Evolutionary conservation across 805 yeast genomes (phyloP), one percentile per base, ranked within the genome.

Genomic region (Metschnikowia kunwiensis): DNA sequence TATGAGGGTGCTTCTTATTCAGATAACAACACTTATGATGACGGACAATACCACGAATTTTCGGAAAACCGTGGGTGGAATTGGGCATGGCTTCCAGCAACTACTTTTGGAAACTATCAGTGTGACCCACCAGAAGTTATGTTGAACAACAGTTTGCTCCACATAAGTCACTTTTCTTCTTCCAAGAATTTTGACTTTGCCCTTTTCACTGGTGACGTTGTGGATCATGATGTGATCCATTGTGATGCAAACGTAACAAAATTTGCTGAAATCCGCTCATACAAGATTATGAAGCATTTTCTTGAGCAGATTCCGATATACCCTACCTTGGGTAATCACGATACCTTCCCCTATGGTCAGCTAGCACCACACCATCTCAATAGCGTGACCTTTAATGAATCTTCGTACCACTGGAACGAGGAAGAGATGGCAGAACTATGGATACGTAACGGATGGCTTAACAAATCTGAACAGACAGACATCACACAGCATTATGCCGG

Each of bases 121-220:
- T 82, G 88, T 60, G 89, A 82, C 54, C 61, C 83, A 5, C 87
- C 89, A 5, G 79, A 74, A 42, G 55, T 75, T 12, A 60, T 82
- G 46, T 62, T 82, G 48, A 80, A 80, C 54, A 74, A 74, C 44
- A 72, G 84, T 8, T 58, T 81, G 53, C 62, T 64, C 33, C 60
- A 73, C 17, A 63, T 75, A 32, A 58, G 59, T 42, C 60, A 65
- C 37, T 37, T 55, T 23, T 40, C 55, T 11, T 47, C 56, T 8
- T 51, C 61, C 26, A 43, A 68, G 24, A 48, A 63, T 7, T 80
- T 72, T 48, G 81, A 78, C 34, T 81, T 81, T 51, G 70, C 82
- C 2, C 57, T 82, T 24, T 82, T 82, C 65, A 82, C 87, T 4
- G 88, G 88, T 38, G 89, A 82, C 51, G 65, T 80, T 53, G 82